Evolutionary conservation across 106 monocot species (phyloP).

Genomic region (Cymbidium sinense): DNA sequence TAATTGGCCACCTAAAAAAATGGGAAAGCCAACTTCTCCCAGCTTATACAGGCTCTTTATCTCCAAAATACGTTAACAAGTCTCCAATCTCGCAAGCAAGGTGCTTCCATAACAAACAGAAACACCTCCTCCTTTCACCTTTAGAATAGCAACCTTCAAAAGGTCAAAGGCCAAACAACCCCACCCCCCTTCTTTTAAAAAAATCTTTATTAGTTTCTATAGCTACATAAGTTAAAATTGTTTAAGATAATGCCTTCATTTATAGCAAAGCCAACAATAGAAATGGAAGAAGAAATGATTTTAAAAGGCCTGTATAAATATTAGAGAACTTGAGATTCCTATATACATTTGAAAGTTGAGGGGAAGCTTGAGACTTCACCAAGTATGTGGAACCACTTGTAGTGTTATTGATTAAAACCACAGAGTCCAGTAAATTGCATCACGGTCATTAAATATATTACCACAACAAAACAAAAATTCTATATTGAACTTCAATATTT

Average conservation of each 20-base stretch:
- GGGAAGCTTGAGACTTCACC: background rate
- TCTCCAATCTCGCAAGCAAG: too few relatives aligned
- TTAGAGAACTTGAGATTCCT: background rate
- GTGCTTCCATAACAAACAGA: too few relatives aligned
- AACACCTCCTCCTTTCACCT: too few relatives aligned
- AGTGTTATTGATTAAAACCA: background rate
- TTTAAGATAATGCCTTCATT: too few relatives aligned
- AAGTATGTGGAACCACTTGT: background rate
- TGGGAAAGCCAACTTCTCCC: too few relatives aligned
- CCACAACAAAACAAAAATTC: background rate
- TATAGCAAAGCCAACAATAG: background rate
- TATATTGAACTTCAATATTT: conserved; percentile 4
- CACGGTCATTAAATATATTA: background rate
- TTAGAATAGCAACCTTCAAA: too few relatives aligned
- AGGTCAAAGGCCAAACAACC: background rate
- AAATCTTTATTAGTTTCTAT: background rate
- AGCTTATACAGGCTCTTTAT: too few relatives aligned
- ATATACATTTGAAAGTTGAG: background rate
- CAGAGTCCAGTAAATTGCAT: background rate
- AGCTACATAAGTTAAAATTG: too few relatives aligned
- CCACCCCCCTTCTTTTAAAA: background rate
- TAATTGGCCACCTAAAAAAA: too few relatives aligned
- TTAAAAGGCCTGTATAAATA: background rate
- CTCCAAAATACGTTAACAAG: too few relatives aligned
- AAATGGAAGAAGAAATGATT: background rate